Percentiles rank a stretch among this genome's conserved stretches.
phyloP scores from a whole-genome alignment of 345 rosid species.

The Chamaenerion angustifolium region DNA sequence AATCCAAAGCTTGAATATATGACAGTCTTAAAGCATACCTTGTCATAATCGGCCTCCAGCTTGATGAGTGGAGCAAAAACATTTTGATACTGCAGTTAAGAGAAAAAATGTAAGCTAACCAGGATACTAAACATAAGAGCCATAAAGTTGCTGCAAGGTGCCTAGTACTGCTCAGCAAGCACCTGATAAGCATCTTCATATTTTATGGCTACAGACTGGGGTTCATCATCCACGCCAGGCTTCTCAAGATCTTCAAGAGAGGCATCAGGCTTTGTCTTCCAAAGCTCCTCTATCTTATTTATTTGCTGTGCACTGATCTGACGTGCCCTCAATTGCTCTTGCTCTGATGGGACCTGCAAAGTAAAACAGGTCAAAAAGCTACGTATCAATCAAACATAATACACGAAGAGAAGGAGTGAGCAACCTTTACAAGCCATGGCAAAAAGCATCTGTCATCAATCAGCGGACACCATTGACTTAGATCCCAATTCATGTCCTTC shows the following conservation, averaged over 20 bases:
- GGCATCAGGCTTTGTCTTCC: slow-evolving; percentile 98
- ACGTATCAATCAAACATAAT: neutral
- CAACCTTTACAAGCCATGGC: slow-evolving; percentile 98
- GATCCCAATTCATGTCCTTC: slow-evolving; percentile 99
- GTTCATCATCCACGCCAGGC: slow-evolving; percentile 99
- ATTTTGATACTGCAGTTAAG: slow-evolving; percentile 84
- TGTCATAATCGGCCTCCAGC: slow-evolving; percentile 99
- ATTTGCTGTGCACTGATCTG: slow-evolving; percentile 99
- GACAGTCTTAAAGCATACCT: slow-evolving; percentile 29
- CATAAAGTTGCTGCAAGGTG: neutral
- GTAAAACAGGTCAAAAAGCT: slow-evolving; percentile 12
- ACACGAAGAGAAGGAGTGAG: slow-evolving; percentile 3
- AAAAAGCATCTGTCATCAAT: slow-evolving; percentile 98
- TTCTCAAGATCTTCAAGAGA: slow-evolving; percentile 98
- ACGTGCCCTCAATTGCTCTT: slow-evolving; percentile 97
- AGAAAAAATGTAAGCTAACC: slow-evolving; percentile 11
- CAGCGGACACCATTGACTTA: slow-evolving; percentile 98
- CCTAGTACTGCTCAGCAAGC: slow-evolving; percentile 2
- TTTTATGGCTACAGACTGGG: slow-evolving; percentile 85
- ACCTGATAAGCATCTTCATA: slow-evolving; percentile 99
- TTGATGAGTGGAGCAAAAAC: slow-evolving; percentile 97
- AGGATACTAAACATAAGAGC: neutral
- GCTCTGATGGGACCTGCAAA: slow-evolving; percentile 90
- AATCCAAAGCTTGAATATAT: neutral
- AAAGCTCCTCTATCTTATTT: slow-evolving; percentile 94